Evolutionary conservation across 2,329 filamentous ascomycete genomes (phyloP).

Genomic region (Lachnellula occidentalis): DNA sequence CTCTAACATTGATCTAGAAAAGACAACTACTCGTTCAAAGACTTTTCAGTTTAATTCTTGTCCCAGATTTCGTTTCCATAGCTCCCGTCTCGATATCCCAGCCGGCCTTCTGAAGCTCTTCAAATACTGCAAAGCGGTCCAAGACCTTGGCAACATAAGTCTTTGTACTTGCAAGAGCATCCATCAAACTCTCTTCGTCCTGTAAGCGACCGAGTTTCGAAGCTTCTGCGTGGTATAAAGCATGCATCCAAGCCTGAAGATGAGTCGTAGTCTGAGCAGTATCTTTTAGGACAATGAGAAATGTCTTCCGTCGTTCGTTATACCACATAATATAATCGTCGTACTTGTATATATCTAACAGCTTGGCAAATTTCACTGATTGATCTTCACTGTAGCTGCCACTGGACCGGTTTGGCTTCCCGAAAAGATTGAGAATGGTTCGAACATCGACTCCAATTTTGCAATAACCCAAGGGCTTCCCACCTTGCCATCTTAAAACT

Average conservation of each 20-base stretch:
- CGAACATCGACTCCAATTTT: slow-evolving; percentile 46
- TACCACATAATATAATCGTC: slow-evolving; percentile 60
- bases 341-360: slow-evolving; percentile 45
- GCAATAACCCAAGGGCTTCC: slow-evolving; percentile 45
- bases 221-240: slow-evolving; percentile 36
- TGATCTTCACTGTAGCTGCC: slow-evolving; percentile 17
- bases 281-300: slow-evolving; percentile 59
- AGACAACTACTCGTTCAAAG: not conserved
- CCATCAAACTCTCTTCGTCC: slow-evolving; percentile 1
- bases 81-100: slow-evolving; percentile 63
- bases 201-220: not conserved
- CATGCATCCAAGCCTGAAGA: slow-evolving; percentile 59
- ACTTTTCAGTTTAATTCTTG: slow-evolving; percentile 27
- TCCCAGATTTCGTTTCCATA: slow-evolving; percentile 59
- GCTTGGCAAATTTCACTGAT: slow-evolving; percentile 27
- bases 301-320: slow-evolving; percentile 38
- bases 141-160: not conserved
- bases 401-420: not conserved
- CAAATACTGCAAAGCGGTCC: slow-evolving; percentile 32
- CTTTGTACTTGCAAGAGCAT: slow-evolving; percentile 5
- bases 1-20: not conserved
- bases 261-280: slow-evolving; percentile 44
- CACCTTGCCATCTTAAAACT: slow-evolving; percentile 46
- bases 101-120: slow-evolving; percentile 37
- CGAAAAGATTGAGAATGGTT: slow-evolving; percentile 19